phyloP scores from a whole-genome alignment of 2,329 filamentous ascomycete genomes.

The Scedosporium dehoogii region DNA sequence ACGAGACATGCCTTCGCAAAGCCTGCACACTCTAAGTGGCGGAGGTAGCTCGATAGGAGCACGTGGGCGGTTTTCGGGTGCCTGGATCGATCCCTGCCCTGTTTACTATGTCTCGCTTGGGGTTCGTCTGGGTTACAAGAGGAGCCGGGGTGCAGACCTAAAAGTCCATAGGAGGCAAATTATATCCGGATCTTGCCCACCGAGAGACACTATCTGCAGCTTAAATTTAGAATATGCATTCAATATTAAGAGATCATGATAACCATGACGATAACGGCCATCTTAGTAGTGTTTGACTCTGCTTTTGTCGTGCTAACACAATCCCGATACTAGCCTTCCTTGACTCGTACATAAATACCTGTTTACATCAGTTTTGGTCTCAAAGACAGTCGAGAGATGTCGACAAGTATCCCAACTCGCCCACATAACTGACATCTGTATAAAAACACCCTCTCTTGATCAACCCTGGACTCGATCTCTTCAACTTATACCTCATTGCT shows the following conservation, averaged over 20 bases:
- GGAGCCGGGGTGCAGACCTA: neutral
- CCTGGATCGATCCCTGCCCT: neutral
- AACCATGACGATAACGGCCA: neutral
- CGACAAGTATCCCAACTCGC: no score
- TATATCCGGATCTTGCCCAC: neutral
- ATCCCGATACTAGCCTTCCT: no score
- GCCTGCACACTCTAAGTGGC: no score
- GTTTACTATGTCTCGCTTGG: neutral
- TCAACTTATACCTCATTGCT: constrained; percentile 52
- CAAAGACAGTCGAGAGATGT: no score
- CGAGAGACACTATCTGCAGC: neutral
- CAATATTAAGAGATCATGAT: neutral
- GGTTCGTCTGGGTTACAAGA: neutral
- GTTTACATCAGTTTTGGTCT: no score
- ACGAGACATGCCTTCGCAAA: no score
- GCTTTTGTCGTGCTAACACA: no score
- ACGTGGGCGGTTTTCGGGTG: neutral
- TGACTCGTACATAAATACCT: no score
- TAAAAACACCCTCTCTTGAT: no score
- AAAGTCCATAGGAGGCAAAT: neutral
- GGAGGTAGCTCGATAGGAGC: neutral
- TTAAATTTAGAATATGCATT: neutral
- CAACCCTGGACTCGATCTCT: neutral
- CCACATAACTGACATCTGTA: no score
- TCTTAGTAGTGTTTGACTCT: no score